A percentile compares a stretch with the other conserved stretches of the same genome.
Conservation (phyloP, 108 stramenopile genomes). For the Schizochytrium sp. region DNA sequence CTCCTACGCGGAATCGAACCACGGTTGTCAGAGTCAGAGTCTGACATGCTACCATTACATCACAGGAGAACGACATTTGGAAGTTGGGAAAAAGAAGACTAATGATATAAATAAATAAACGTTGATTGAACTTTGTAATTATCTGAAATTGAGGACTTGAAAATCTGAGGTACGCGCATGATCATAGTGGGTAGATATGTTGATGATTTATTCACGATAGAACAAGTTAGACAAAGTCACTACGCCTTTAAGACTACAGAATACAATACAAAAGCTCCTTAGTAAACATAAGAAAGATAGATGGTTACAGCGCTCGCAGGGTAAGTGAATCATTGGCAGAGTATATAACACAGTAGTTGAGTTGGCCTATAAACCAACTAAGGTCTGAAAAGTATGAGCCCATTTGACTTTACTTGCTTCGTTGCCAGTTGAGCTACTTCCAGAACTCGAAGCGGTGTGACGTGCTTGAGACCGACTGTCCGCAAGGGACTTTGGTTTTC, state of each 20-base stretch:
- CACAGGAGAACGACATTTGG: neutral
- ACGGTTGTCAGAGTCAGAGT: too few species aligned
- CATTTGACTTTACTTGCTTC: neutral
- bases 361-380: neutral
- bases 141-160: neutral
- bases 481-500: neutral
- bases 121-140: neutral
- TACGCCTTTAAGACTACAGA: too few species aligned
- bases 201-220: too few species aligned
- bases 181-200: too few species aligned
- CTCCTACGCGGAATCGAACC: too few species aligned
- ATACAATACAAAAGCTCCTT: too few species aligned
- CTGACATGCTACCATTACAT: constrained; percentile 24
- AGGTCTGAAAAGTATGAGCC: constrained; percentile 26
- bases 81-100: neutral
- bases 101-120: neutral
- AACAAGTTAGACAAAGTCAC: too few species aligned
- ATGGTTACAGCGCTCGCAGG: neutral
- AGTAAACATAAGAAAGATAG: neutral
- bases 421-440: neutral
- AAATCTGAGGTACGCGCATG: too few species aligned
- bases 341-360: neutral
- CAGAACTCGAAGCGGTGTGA: neutral
- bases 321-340: neutral
- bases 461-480: neutral